phyloP scores from a whole-genome alignment of 768 basidiomycete genomes.

The Daedalea quercina region DNA sequence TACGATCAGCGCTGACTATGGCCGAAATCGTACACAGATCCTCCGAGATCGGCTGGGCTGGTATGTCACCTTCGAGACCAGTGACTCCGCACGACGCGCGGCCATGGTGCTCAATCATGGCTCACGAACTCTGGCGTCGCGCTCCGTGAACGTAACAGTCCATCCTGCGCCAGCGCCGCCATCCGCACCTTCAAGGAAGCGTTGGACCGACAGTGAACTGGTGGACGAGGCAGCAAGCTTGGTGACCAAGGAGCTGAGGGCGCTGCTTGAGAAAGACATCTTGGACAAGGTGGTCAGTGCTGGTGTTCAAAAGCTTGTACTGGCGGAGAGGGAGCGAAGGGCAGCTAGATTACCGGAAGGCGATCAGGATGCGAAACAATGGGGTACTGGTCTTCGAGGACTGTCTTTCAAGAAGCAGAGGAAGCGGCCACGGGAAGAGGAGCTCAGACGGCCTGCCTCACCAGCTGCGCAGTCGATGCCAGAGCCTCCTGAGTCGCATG shows the following conservation, averaged over 20 bases:
- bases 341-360: slow-evolving; percentile 21
- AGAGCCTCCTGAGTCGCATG: slow-evolving; percentile 27
- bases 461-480: slow-evolving; percentile 6
- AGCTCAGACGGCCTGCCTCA: neutral
- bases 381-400: slow-evolving; percentile 37
- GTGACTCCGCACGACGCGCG: slow-evolving; percentile 59
- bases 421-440: slow-evolving; percentile 30
- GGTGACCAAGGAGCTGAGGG: slow-evolving; percentile 50
- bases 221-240: slow-evolving; percentile 47
- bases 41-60: slow-evolving; percentile 65
- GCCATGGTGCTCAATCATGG: slow-evolving; percentile 51
- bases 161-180: slow-evolving; percentile 32
- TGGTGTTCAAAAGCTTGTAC: slow-evolving; percentile 46
- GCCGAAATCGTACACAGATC: slow-evolving; percentile 38
- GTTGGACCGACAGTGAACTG: slow-evolving; percentile 49
- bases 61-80: slow-evolving; percentile 74
- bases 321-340: slow-evolving; percentile 43
- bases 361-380: slow-evolving; percentile 35
- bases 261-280: slow-evolving; percentile 57
- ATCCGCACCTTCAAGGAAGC: slow-evolving; percentile 31
- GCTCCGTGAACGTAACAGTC: slow-evolving; percentile 50
- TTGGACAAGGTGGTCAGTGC: slow-evolving; percentile 50
- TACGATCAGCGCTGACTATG: neutral
- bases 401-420: slow-evolving; percentile 39
- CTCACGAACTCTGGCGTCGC: slow-evolving; percentile 49